Conservation (phyloP, 768 basidiomycete genomes). For the Termitomyces sp. region DNA sequence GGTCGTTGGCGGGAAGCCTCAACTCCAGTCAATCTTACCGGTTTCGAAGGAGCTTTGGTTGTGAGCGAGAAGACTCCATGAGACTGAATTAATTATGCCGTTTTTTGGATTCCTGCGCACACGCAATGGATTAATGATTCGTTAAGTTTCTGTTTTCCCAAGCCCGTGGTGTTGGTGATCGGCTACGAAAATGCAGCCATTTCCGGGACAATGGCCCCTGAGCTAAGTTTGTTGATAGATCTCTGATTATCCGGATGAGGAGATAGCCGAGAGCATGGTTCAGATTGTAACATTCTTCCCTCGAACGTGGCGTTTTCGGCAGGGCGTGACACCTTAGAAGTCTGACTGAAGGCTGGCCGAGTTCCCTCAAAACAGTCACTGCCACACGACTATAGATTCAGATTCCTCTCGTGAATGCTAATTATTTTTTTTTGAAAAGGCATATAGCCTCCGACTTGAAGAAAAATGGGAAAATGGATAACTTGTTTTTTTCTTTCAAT, state of each 20-base stretch:
- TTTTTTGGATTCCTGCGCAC: neutral
- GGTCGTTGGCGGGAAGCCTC: neutral
- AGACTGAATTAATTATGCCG: neutral
- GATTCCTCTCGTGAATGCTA: neutral
- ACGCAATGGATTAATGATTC: neutral
- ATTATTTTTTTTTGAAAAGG: neutral
- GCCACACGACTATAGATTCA: too few species aligned
- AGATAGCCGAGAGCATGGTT: conserved; percentile 16
- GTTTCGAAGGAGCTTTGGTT: neutral
- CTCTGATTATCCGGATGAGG: conserved; percentile 17
- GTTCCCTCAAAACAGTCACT: neutral
- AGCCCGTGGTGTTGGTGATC: neutral
- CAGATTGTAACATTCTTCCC: conserved; percentile 13
- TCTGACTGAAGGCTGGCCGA: neutral
- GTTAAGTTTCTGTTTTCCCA: neutral
- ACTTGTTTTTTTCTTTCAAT: neutral
- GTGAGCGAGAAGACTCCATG: neutral
- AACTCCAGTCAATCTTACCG: neutral
- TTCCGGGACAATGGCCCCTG: conserved; percentile 16
- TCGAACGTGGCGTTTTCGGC: conserved; percentile 13
- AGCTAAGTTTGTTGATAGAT: conserved; percentile 9
- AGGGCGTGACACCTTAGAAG: too few species aligned
- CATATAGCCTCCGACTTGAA: neutral
- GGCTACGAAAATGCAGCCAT: conserved; percentile 7
- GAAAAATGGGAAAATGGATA: neutral